Evolutionary conservation across 2,329 filamentous ascomycete species (phyloP), one percentile per base, ranked within the genome.

Genomic region (Monilinia vaccinii-corymbosi): DNA sequence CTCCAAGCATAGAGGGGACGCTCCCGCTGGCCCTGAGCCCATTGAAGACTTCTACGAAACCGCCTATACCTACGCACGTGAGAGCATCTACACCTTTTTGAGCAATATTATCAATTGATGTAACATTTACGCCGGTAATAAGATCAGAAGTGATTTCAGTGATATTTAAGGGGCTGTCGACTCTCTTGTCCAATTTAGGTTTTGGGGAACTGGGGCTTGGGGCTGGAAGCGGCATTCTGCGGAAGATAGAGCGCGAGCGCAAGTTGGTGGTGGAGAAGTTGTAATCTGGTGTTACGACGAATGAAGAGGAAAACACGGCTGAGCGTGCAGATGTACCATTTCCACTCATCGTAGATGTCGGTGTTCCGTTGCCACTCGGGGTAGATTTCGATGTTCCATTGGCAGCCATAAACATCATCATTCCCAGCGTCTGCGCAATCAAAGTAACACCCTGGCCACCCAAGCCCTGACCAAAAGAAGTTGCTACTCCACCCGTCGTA

Each of bases 381-480:
- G 25, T 18, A 7, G 21, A 18, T 16, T 42, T 56, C 11, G n/a
- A 34, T 18, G 18, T 18, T 7, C 13, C 40, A 16, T 42, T 8
- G 5, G 52, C 34, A 23, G 44, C 13, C 7, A 31, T 28, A 2
- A 47, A 45, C 23, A 42, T 34, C 2, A 28, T 51, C n/a, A 28
- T 58, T 2, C 47, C 56, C n/a, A 58, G 16, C 36, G 51, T 51
- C 42, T 52, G 28, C 21, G 50, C 14, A 44, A 58, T 34, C 16
- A 58, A 18, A 4, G n/a, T 38, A 14, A 58, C 47, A 46, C 56
- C 48, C 8, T 58, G 36, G 11, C 56, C 48, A 58, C 56, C 56
- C 9, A 58, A 23, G 0, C 56, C 56, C 21, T 53, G 56, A 23
- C 56, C 56, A 21, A 58, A 58, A 23, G 56, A 52, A 7, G 56